Conservation (phyloP, 257 asterid genomes). For the Jasminum sambac region DNA sequence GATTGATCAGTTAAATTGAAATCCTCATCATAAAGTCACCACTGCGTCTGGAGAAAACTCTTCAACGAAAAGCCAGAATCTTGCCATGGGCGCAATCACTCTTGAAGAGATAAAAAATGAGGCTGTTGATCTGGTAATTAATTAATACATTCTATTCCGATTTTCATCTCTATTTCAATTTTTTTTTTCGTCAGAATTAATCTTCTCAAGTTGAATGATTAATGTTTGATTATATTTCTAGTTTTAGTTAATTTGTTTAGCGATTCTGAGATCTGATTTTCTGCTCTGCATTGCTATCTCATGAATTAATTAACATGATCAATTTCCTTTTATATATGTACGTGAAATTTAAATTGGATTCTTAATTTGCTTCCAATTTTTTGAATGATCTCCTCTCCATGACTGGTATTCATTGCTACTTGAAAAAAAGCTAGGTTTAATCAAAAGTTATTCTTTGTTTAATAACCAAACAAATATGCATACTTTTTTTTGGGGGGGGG, state of each 20-base stretch:
- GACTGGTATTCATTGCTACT: not conserved
- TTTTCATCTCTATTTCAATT: no score
- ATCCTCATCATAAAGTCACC: no score
- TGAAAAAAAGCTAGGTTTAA: not conserved
- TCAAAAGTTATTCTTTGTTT: no score
- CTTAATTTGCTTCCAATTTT: not conserved
- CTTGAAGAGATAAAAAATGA: slow-evolving; percentile 83
- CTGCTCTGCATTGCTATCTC: not conserved
- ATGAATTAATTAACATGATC: no score
- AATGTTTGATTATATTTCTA: not conserved
- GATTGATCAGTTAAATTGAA: no score
- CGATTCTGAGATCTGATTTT: not conserved
- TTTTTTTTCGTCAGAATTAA: no score
- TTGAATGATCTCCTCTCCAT: not conserved
- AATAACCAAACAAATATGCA: no score
- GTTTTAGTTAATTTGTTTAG: not conserved
- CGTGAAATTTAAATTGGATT: not conserved
- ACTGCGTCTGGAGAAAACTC: no score
- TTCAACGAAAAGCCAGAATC: no score
- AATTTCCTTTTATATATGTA: not conserved
- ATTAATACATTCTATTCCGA: no score
- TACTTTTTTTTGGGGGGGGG: no score
- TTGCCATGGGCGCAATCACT: slow-evolving; percentile 45
- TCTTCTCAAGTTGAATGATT: slow-evolving; percentile 14
- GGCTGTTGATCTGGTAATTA: slow-evolving; percentile 76